Base-by-base conservation (phyloP, 169 alveolate genomes). In the Eimeria sp. region DNA sequence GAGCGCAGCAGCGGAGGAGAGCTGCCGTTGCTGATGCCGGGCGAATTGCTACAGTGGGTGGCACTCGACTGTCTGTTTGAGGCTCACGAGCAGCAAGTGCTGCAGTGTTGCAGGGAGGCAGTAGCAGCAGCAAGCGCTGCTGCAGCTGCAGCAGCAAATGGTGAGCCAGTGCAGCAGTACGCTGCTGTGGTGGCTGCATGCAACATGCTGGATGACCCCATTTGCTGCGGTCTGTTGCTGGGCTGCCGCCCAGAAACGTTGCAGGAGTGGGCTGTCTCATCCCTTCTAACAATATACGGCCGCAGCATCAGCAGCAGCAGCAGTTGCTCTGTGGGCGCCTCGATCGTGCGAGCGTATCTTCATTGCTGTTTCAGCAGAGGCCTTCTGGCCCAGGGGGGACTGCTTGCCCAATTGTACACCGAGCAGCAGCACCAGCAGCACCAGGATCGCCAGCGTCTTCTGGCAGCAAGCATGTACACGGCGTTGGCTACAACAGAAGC, bases 361-460 rank as follows among this genome's bases (percentile, higher is more conserved):
- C 90, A 82, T 73, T 82, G 90, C 90, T 82, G 90, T 54, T 82
- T 82, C 75, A 82, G 90, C n/a, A 73, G 75, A n/a, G 90, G 90
- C 57, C 72, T 82, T 7, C 14, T 82, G 90, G 72, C 90, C n/a
- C 90, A 82, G 25, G 90, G 90, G 13, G 72, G 49, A 13, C 27
- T 82, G 51, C 73, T 82, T 51, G 90, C 90, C 11, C 75, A 82
- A 54, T 73, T 82, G 54, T 82, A 82, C 54, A 34, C 5, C 5
- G 70, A 57, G 73, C 90, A 82, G 72, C 90, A 82, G 72, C 90
- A 82, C 75, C 90, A 82, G 89, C 67, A 80, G 84, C 58, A 73
- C 65, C 87, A 22, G 63, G 40, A 49, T 61, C 87, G 61, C 16
- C 54, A 54, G 51, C 90, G 34, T 72, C 67, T 82, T 27, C 90